Percentiles rank a stretch among this genome's conserved stretches.
These are phyloP conservation scores for Pleurotus citrinopileatus DNA, from an alignment of 768 basidiomycete species.

Conservation along the genomic window DNA sequence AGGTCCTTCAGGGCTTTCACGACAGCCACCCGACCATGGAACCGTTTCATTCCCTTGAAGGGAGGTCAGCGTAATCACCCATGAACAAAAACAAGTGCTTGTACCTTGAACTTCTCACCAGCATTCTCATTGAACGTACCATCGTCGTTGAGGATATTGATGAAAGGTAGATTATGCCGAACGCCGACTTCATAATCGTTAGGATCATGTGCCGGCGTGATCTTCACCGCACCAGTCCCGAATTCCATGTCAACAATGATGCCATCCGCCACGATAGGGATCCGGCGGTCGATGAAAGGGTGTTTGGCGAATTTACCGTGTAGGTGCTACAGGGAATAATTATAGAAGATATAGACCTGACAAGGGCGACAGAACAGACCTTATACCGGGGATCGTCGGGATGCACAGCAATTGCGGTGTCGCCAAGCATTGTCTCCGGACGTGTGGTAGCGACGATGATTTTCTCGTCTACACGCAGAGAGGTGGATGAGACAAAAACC, in stretches of 20 bases:
- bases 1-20: constrained; percentile 80
- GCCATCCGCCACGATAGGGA: constrained; percentile 86
- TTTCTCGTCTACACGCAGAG: constrained; percentile 61
- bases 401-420: constrained; percentile 96
- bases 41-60: constrained; percentile 89
- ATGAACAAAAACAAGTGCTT: no score
- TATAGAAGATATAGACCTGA: background rate
- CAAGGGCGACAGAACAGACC: constrained; percentile 29
- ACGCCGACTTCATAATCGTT: constrained; percentile 95
- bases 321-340: constrained; percentile 57
- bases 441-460: constrained; percentile 96
- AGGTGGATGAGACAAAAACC: background rate
- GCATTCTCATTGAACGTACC: constrained; percentile 93
- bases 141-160: constrained; percentile 95
- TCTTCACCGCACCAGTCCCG: constrained; percentile 98
- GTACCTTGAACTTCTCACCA: constrained; percentile 73
- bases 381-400: constrained; percentile 90
- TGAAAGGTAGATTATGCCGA: constrained; percentile 85
- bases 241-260: constrained; percentile 94
- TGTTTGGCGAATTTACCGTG: constrained; percentile 90
- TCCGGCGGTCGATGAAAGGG: constrained; percentile 81
- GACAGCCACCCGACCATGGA: constrained; percentile 86
- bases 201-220: constrained; percentile 96
- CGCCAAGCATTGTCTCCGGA: constrained; percentile 98
- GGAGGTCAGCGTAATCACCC: background rate